Evolutionary conservation across 2,329 filamentous ascomycete genomes (phyloP).

Genomic region (Neonectria punicea): DNA sequence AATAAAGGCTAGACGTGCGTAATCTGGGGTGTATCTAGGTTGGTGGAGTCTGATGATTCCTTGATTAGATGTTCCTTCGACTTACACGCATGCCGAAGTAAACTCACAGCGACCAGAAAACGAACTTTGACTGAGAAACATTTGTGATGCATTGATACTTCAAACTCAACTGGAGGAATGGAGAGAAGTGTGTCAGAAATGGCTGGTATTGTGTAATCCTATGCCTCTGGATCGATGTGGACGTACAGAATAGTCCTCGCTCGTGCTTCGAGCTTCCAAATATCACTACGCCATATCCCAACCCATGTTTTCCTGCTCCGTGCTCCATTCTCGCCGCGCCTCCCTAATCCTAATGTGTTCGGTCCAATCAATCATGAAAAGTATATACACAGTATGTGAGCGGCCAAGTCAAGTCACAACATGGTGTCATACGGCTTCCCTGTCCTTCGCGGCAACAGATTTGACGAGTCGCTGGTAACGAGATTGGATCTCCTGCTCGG

Average conservation of each 20-base stretch:
- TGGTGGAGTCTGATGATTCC: background rate
- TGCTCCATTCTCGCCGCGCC: conserved; percentile 39
- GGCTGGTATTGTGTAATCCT: conserved; percentile 7
- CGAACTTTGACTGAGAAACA: background rate
- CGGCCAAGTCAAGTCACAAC: background rate
- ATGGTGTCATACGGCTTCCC: conserved; percentile 33
- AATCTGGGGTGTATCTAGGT: background rate
- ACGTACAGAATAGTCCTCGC: conserved; percentile 6
- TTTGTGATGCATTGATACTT: background rate
- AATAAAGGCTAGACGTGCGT: background rate
- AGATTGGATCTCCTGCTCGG: conserved; percentile 49
- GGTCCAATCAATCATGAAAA: conserved; percentile 28
- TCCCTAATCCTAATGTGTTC: conserved; percentile 25
- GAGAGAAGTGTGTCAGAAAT: background rate
- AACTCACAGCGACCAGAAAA: background rate
- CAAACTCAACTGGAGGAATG: background rate
- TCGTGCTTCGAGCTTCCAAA: conserved; percentile 15
- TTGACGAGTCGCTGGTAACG: conserved; percentile 52
- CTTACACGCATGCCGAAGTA: no score
- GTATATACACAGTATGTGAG: conserved; percentile 25
- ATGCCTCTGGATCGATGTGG: background rate
- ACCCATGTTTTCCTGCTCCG: conserved; percentile 29
- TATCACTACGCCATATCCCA: conserved; percentile 27
- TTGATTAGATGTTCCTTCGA: background rate
- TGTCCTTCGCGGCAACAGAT: conserved; percentile 50